A percentile compares a stretch with the other conserved stretches of the same genome.
These are phyloP conservation scores for Fusarium sp. DNA, from an alignment of 2,329 filamentous ascomycete species.

Conservation along the genomic window DNA sequence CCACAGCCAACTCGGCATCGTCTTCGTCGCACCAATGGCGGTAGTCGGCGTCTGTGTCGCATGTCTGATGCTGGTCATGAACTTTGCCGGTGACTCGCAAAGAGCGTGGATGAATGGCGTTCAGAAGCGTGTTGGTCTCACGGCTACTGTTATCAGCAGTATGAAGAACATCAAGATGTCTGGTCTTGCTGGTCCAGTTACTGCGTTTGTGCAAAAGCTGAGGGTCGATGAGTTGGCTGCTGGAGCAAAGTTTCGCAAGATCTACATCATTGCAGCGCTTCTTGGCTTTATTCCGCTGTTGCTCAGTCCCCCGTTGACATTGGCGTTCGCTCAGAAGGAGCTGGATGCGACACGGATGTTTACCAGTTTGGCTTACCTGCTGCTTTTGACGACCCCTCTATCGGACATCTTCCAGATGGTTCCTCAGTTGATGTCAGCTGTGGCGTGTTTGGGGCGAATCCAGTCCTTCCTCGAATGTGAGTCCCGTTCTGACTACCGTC, in stretches of 20 bases:
- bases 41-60: constrained; percentile 51
- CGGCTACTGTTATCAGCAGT: constrained; percentile 46
- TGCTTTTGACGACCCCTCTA: constrained; percentile 4
- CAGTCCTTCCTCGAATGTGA: constrained; percentile 6
- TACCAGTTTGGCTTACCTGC: constrained; percentile 35
- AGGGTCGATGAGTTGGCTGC: constrained; percentile 46
- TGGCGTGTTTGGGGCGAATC: constrained; percentile 3
- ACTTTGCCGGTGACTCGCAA: constrained; percentile 41
- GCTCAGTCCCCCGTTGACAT: constrained; percentile 50
- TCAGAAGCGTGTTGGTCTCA: constrained; percentile 49
- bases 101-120: constrained; percentile 52
- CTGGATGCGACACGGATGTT: constrained; percentile 48
- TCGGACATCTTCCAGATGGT: constrained; percentile 7
- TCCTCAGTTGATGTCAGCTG: constrained; percentile 5
- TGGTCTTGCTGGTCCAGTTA: constrained; percentile 43
- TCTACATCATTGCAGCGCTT: constrained; percentile 37
- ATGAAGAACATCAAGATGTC: constrained; percentile 51
- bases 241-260: constrained; percentile 44
- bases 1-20: constrained; percentile 57
- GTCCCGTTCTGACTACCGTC: constrained; percentile 1
- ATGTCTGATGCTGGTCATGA: constrained; percentile 26
- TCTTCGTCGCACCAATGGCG: constrained; percentile 60
- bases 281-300: constrained; percentile 51
- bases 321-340: constrained; percentile 43
- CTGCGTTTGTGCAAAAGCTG: constrained; percentile 44